A percentile compares a stretch with the other conserved stretches of the same genome.
Conservation (phyloP, 1,284 basidiomycete genomes). For the Porogramme epimiltina region DNA sequence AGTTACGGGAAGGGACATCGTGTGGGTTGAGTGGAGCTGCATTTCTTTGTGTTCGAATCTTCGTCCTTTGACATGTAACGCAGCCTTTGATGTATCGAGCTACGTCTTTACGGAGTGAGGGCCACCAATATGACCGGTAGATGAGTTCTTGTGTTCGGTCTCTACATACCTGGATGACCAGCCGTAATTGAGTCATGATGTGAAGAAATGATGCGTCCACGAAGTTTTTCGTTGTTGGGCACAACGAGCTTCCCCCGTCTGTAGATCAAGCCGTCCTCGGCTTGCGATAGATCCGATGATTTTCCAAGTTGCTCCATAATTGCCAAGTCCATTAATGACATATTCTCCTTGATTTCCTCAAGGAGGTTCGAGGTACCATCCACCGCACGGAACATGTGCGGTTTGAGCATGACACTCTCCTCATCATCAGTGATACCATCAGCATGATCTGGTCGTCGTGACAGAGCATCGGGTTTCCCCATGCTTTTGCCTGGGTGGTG, state of each 20-base stretch:
- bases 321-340: not conserved
- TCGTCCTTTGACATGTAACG: constrained; percentile 38
- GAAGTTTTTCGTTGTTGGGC: not conserved
- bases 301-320: not conserved
- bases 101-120: constrained; percentile 31
- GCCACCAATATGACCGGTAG: constrained; percentile 36
- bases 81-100: constrained; percentile 40
- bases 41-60: constrained; percentile 15
- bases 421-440: constrained; percentile 32
- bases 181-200: constrained; percentile 2
- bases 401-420: constrained; percentile 29
- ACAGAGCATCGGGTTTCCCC: constrained; percentile 41
- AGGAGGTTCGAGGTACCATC: not conserved
- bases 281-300: not conserved
- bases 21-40: not conserved
- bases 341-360: not conserved
- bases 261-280: not conserved
- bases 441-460: constrained; percentile 37
- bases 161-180: constrained; percentile 6
- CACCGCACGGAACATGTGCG: not conserved
- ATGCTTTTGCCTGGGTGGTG: constrained; percentile 40
- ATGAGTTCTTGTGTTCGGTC: constrained; percentile 4
- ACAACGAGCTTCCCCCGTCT: not conserved
- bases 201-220: not conserved
- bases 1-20: not conserved